Percentiles rank a stretch among this genome's conserved stretches.
Conservation (phyloP, 352 stramenopile species). For the Pythium rhizo-oryzae region DNA sequence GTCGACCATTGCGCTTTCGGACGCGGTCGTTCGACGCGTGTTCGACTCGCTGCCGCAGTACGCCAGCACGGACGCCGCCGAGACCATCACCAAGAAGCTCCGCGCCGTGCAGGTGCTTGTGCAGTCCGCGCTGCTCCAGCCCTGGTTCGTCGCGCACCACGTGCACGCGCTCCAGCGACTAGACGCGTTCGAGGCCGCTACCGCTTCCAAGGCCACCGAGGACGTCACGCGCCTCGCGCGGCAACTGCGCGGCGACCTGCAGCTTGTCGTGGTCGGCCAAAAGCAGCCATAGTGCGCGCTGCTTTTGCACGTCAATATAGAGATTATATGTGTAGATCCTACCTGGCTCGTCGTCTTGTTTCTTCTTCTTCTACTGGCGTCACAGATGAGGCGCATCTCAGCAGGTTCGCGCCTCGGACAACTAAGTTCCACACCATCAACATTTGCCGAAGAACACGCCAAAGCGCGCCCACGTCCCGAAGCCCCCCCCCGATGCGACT, state of each 20-base stretch:
- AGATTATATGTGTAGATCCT: not conserved
- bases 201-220: conserved; percentile 31
- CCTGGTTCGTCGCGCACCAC: conserved; percentile 42
- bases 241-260: conserved; percentile 58
- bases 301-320: not conserved
- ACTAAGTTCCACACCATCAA: not conserved
- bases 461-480: no score
- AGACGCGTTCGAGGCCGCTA: conserved; percentile 18
- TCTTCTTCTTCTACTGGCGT: not conserved
- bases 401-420: no score
- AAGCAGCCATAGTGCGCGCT: conserved; percentile 13
- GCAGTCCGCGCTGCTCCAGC: conserved; percentile 37
- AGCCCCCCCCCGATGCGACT: not conserved
- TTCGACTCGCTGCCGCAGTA: conserved; percentile 26
- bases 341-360: conserved; percentile 26
- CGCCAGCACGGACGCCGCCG: conserved; percentile 18
- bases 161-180: conserved; percentile 34
- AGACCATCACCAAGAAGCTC: conserved; percentile 33
- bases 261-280: conserved; percentile 51
- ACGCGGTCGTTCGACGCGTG: conserved; percentile 25
- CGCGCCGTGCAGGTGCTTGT: conserved; percentile 54
- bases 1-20: conserved; percentile 21
- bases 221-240: conserved; percentile 47
- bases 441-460: not conserved
- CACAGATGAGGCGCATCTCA: not conserved